Evolutionary conservation across 345 rosid species (phyloP), one percentile per base, ranked within the genome.

Genomic region (Moringa oleifera): DNA sequence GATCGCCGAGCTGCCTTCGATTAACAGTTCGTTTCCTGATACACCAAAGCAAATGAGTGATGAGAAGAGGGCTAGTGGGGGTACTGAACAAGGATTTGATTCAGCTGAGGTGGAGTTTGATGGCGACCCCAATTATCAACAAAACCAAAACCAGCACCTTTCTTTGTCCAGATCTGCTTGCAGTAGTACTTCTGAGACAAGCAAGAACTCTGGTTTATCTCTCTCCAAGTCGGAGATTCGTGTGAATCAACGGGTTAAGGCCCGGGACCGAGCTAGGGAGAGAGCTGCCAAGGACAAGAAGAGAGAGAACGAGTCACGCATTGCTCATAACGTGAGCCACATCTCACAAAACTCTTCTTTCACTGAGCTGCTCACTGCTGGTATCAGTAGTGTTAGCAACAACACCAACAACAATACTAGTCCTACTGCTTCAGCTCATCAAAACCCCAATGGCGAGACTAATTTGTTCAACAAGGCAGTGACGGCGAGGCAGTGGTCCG

Each of bases 131-230:
- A 69, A 66, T 23, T 68, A 67, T 16, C 76, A 75, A 45, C 81
- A 79, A 22, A 80, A 75, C 50, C 93, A 77, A 71, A 79, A 72
- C 28, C 96, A 78, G 76, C 83, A 83, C 59, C 65, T 72, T 15
- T 85, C 90, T 0, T 20, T 89, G 71, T 86, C 92, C 46, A 92
- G 88, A 81, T 86, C 99, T 25, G 98, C 90, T 70, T 90, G 94
- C 59, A 94, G 99, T 55, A 88, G 99, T 68, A 90, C 80, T 55
- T 94, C 99, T 0, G 99, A 94, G 77, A 94, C 96, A 9, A 90
- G 99, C 68, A 94, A 88, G 71, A 91, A 93, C 49, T 86, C 96
- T 0, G 84, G 94, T 2, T 60, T 90, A 59, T 90, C 99, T 20
- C 81, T 94, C 8, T 82, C 92, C 0, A 73, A 86, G 73, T 79